A percentile compares a stretch with the other conserved stretches of the same genome.
phyloP scores from a whole-genome alignment of 129 eudicot genomes.

The Centella asiatica region DNA sequence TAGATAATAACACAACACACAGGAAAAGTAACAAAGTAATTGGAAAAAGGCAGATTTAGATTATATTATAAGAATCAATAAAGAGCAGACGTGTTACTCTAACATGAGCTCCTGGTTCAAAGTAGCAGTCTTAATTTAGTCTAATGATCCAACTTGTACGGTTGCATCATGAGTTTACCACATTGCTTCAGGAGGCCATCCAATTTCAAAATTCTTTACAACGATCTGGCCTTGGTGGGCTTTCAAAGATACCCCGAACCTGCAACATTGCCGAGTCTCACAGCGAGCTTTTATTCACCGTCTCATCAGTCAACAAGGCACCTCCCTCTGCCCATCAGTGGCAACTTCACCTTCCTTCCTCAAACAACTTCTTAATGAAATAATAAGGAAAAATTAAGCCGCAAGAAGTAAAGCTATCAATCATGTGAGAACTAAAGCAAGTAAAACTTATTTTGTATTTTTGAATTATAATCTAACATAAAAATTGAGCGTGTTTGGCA shows the following conservation, averaged over 20 bases:
- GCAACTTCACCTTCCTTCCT: not conserved
- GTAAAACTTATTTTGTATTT: too few species aligned
- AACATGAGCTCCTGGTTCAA: too few species aligned
- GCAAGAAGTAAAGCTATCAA: too few species aligned
- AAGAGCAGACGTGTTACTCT: not conserved
- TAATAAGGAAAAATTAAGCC: too few species aligned
- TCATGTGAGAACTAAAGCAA: too few species aligned
- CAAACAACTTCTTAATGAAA: too few species aligned
- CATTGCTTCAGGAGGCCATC: not conserved
- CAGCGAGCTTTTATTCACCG: not conserved
- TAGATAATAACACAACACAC: not conserved
- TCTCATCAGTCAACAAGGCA: not conserved
- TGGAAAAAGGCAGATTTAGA: not conserved
- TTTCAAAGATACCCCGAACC: not conserved
- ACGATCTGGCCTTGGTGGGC: not conserved
- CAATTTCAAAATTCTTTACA: not conserved
- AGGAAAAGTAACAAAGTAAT: too few species aligned
- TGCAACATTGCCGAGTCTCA: not conserved
- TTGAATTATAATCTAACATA: too few species aligned
- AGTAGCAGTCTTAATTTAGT: too few species aligned
- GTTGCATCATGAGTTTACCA: not conserved
- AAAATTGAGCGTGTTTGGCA: too few species aligned
- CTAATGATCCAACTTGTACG: too few species aligned
- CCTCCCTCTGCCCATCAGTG: not conserved
- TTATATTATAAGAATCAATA: too few species aligned